phyloP scores from a whole-genome alignment of 2,329 filamentous ascomycete genomes.

The Sporothrix luriei region DNA sequence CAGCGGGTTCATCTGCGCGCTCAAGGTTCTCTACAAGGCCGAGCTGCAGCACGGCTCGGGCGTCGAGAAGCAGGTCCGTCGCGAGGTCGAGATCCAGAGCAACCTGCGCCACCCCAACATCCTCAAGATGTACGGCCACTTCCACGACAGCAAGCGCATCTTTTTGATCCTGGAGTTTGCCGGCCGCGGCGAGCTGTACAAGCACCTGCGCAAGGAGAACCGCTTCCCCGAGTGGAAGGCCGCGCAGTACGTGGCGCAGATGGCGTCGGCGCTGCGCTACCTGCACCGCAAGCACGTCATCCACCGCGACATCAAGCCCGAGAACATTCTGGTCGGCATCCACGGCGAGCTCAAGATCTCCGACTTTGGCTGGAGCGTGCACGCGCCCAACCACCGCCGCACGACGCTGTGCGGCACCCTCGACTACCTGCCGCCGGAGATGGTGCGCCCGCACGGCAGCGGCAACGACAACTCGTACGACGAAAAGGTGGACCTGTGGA shows the following conservation, averaged over 20 bases:
- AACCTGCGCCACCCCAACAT: slow-evolving; percentile 87
- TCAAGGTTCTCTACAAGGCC: slow-evolving; percentile 84
- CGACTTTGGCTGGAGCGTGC: slow-evolving; percentile 97
- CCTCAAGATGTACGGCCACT: slow-evolving; percentile 80
- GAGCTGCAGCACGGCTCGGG: slow-evolving; percentile 74
- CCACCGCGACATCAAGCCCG: slow-evolving; percentile 95
- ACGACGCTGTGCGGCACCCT: slow-evolving; percentile 97
- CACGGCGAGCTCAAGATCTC: slow-evolving; percentile 98
- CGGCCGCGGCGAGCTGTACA: slow-evolving; percentile 83
- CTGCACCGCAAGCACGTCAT: slow-evolving; percentile 97
- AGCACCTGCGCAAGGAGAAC: slow-evolving; percentile 76
- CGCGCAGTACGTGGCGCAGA: slow-evolving; percentile 84
- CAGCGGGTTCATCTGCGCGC: slow-evolving; percentile 79
- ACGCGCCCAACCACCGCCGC: slow-evolving; percentile 90
- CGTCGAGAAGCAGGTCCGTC: slow-evolving; percentile 83
- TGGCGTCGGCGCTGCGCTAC: slow-evolving; percentile 86
- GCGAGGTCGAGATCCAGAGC: slow-evolving; percentile 88
- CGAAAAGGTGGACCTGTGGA: slow-evolving; percentile 97
- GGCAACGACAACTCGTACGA: slow-evolving; percentile 81
- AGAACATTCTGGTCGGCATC: slow-evolving; percentile 94
- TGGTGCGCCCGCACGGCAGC: slow-evolving; percentile 75
- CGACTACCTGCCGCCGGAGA: slow-evolving; percentile 97
- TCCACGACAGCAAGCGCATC: slow-evolving; percentile 85
- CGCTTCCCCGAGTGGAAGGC: slow-evolving; percentile 85
- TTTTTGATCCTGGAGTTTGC: slow-evolving; percentile 88